Evolutionary conservation across 2,329 filamentous ascomycete genomes (phyloP), one percentile per base, ranked within the genome.

Genomic region (Didymella pomorum): DNA sequence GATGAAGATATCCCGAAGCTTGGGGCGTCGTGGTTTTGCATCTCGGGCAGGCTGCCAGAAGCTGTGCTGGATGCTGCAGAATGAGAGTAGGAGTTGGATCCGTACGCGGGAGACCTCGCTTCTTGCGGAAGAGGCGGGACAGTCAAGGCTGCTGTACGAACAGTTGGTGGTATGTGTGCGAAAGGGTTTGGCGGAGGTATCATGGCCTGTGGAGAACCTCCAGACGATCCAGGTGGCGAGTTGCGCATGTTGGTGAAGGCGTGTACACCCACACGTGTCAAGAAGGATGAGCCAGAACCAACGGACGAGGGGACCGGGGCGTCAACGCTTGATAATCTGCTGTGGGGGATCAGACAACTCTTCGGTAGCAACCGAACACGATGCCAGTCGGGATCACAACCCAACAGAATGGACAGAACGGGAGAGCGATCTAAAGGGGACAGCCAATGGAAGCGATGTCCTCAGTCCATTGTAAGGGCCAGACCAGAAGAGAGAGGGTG

Each of bases 1-100:
- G 65, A 78, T 31, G 65, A 80, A 55, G 70, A 81, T 67, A 78
- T 78, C 63, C 69, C 79, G 77, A 82, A 39, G 41, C 51, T 57
- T 65, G 75, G 50, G 74, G 63, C 39, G 67, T 76, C 61, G 66
- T 76, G 56, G 23, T 62, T 62, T 28, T 71, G 68, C 18, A 58
- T 59, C 37, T 78, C 76, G 11, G 71, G 66, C 37, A 72, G 47
- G 37, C 73, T 67, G 12, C 72, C 72, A 35, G 73, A 73, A 2
- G 68, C 69, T 7, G 74, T 73, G 49, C 74, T 77, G 23, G 74
- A 73, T 16, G 76, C 77, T 11, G 71, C 71, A 2, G 76, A 77
- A 41, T 75, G 70, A 23, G 62, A 68, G 53, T 77, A 75, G 3
- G 69, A 65, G 41, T 69, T 62, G 14, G 71, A 58, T 43, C 63